phyloP scores from a whole-genome alignment of 192 early-diverging fungal genomes.

The Backusella circina region DNA sequence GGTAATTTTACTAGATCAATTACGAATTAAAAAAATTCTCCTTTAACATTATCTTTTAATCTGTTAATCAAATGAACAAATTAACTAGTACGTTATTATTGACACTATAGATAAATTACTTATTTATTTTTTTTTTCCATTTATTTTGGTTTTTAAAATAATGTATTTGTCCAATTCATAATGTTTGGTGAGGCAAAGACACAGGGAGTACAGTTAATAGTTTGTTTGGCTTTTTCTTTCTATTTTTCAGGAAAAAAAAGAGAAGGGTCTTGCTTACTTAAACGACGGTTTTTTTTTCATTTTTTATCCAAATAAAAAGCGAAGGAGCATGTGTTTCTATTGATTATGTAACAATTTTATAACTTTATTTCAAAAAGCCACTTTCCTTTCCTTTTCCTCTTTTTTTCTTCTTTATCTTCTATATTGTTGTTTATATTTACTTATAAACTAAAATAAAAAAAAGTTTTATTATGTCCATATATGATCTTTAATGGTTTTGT shows the following conservation, averaged over 20 bases:
- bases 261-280: not conserved
- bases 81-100: too few species aligned
- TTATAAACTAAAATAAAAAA: not conserved
- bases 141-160: too few species aligned
- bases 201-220: too few species aligned
- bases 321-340: not conserved
- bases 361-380: not conserved
- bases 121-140: too few species aligned
- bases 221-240: not conserved
- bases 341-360: not conserved
- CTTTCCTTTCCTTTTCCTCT: not conserved
- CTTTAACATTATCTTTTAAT: too few species aligned
- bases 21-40: too few species aligned
- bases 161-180: too few species aligned
- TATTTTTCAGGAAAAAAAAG: not conserved
- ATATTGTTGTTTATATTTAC: not conserved
- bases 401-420: too few species aligned
- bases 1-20: too few species aligned
- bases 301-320: not conserved
- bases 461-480: not conserved
- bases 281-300: not conserved
- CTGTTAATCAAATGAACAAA: too few species aligned
- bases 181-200: too few species aligned
- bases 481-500: not conserved
- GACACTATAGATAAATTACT: too few species aligned